Conservation (phyloP, 129 eudicot species). For the Gnaphalium uliginosum region DNA sequence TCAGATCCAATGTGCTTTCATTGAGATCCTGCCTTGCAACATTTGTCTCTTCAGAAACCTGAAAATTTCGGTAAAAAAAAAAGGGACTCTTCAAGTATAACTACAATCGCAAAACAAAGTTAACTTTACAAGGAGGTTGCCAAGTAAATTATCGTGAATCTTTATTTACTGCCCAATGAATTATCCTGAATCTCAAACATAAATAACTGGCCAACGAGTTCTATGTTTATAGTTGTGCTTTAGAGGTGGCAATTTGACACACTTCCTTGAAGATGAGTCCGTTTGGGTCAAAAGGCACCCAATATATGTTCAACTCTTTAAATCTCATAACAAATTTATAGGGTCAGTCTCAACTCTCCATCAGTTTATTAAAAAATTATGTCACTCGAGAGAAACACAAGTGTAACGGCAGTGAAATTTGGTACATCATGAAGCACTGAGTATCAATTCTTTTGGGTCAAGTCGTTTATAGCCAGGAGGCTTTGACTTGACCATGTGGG, state of each 20-base stretch:
- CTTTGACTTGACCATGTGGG: too few relatives aligned
- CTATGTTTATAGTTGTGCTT: background rate
- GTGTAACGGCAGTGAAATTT: too few relatives aligned
- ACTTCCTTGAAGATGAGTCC: too few relatives aligned
- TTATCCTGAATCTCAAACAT: background rate
- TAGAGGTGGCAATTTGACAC: too few relatives aligned
- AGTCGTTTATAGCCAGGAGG: too few relatives aligned
- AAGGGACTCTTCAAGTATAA: background rate
- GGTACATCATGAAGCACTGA: too few relatives aligned
- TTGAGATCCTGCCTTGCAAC: slow-evolving; percentile 77
- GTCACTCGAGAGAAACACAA: too few relatives aligned
- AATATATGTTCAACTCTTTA: background rate
- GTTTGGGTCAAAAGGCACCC: background rate
- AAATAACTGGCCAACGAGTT: background rate
- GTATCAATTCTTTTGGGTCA: too few relatives aligned
- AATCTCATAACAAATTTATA: background rate
- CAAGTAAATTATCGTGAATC: background rate
- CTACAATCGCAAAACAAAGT: background rate
- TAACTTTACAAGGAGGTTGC: background rate
- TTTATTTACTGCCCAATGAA: background rate
- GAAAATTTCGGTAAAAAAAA: background rate
- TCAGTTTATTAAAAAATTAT: too few relatives aligned
- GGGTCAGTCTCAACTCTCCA: too few relatives aligned
- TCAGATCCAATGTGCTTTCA: slow-evolving; percentile 71
- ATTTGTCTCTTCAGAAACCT: slow-evolving; percentile 51